phyloP scores from a whole-genome alignment of 2,329 filamentous ascomycete species.

The Pseudogymnoascus sp. region DNA sequence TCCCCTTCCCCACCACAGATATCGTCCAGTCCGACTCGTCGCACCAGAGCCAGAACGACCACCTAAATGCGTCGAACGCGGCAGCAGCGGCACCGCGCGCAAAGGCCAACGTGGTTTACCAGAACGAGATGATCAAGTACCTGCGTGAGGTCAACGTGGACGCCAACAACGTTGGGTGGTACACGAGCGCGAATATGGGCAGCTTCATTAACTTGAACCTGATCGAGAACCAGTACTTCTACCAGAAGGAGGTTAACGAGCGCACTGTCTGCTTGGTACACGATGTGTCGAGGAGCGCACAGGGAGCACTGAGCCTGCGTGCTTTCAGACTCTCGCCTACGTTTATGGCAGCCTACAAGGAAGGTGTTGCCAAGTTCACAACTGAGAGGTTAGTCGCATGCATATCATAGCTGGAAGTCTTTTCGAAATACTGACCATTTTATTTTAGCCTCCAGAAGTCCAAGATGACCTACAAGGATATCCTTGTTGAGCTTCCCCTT shows the following conservation, averaged over 20 bases:
- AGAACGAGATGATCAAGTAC: constrained; percentile 95
- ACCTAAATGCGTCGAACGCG: constrained; percentile 58
- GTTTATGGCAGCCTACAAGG: constrained; percentile 90
- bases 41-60: constrained; percentile 58
- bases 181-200: constrained; percentile 97
- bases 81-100: constrained; percentile 86
- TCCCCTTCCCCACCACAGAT: constrained; percentile 85
- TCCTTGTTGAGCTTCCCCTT: constrained; percentile 84
- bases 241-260: constrained; percentile 88
- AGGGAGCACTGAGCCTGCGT: constrained; percentile 81
- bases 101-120: constrained; percentile 82
- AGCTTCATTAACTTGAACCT: constrained; percentile 94
- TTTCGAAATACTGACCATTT: background rate
- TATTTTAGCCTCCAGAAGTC: constrained; percentile 77
- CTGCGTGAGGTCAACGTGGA: constrained; percentile 97
- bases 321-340: constrained; percentile 83
- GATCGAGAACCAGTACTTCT: constrained; percentile 96
- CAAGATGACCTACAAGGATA: constrained; percentile 88
- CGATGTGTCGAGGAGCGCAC: constrained; percentile 90
- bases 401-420: constrained; percentile 15
- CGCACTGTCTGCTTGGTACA: constrained; percentile 83
- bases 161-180: constrained; percentile 97
- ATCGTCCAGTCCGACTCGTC: constrained; percentile 54
- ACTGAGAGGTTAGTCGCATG: constrained; percentile 69
- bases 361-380: constrained; percentile 77